Evolutionary conservation across 352 stramenopile genomes (phyloP).

Genomic region (Pythium sp.): DNA sequence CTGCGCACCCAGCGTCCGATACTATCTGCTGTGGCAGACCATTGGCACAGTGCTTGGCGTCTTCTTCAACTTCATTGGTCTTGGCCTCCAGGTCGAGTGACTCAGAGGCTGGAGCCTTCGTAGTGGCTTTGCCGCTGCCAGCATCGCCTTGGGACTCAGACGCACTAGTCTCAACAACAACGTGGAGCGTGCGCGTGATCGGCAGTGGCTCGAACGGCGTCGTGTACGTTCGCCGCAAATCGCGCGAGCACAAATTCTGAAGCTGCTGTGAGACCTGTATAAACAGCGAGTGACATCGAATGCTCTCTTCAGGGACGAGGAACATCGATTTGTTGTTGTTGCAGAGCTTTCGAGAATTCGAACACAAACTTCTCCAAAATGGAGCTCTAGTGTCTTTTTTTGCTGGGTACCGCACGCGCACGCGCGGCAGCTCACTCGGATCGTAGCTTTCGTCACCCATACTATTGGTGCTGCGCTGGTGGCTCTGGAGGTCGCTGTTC

Average conservation of each 20-base stretch:
- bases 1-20: not conserved
- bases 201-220: constrained; percentile 39
- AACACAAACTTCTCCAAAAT: constrained; percentile 7
- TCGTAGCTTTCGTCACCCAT: constrained; percentile 9
- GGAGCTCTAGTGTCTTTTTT: not conserved
- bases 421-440: constrained; percentile 14
- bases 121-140: not conserved
- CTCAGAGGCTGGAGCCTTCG: not conserved
- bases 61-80: not conserved
- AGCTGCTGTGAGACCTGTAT: constrained; percentile 19
- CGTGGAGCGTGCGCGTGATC: constrained; percentile 36
- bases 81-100: not conserved
- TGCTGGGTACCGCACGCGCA: constrained; percentile 3
- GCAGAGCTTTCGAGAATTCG: not conserved
- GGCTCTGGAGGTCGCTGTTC: not conserved
- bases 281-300: constrained; percentile 11
- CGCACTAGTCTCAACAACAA: constrained; percentile 15
- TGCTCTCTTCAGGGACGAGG: not conserved
- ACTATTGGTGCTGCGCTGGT: not conserved
- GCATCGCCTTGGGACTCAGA: not conserved
- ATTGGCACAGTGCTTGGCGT: constrained; percentile 19
- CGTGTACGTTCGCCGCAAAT: constrained; percentile 29
- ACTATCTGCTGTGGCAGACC: constrained; percentile 9
- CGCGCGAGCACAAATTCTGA: constrained; percentile 12
- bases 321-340: not conserved